These are phyloP conservation scores for Cladosporium sp. DNA, from an alignment of 2,329 filamentous ascomycete genomes.

Conservation along the genomic window DNA sequence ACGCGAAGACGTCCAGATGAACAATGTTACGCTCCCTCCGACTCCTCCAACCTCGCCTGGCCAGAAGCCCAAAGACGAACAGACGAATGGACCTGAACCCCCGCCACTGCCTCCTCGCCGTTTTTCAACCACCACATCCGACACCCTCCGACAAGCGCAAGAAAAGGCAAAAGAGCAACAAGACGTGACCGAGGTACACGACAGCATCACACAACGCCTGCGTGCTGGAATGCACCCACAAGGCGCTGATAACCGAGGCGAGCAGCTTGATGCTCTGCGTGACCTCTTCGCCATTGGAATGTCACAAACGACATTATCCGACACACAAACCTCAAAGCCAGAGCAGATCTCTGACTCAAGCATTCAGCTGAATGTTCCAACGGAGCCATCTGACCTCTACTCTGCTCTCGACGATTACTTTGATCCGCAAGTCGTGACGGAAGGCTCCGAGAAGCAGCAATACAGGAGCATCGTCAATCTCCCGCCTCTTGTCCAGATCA, in stretches of 20 bases:
- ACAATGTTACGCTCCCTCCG: constrained; percentile 17
- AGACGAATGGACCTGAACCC: constrained; percentile 22
- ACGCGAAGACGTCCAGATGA: constrained; percentile 21
- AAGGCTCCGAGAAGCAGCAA: constrained; percentile 45
- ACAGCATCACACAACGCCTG: constrained; percentile 84
- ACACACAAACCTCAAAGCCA: constrained; percentile 10
- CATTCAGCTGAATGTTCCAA: constrained; percentile 59
- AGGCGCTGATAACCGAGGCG: constrained; percentile 61
- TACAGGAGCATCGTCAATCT: constrained; percentile 60
- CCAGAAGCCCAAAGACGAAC: constrained; percentile 33
- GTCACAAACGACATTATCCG: constrained; percentile 7
- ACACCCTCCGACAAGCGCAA: constrained; percentile 47
- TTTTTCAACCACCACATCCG: constrained; percentile 21
- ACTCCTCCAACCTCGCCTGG: constrained; percentile 33
- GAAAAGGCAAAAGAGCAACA: constrained; percentile 64
- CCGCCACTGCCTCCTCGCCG: constrained; percentile 54
- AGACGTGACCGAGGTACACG: constrained; percentile 93
- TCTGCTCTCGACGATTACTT: constrained; percentile 81
- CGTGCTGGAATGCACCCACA: constrained; percentile 77
- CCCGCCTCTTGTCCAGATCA: constrained; percentile 85
- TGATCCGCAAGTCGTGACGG: constrained; percentile 69
- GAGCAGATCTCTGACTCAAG: constrained; percentile 44
- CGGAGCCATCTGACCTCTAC: constrained; percentile 64
- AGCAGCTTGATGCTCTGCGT: constrained; percentile 64
- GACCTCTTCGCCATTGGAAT: constrained; percentile 26